Evolutionary conservation across 164 flowering plant genomes (phyloP), one percentile per base, ranked within the genome.

Genomic region (Sedum album): DNA sequence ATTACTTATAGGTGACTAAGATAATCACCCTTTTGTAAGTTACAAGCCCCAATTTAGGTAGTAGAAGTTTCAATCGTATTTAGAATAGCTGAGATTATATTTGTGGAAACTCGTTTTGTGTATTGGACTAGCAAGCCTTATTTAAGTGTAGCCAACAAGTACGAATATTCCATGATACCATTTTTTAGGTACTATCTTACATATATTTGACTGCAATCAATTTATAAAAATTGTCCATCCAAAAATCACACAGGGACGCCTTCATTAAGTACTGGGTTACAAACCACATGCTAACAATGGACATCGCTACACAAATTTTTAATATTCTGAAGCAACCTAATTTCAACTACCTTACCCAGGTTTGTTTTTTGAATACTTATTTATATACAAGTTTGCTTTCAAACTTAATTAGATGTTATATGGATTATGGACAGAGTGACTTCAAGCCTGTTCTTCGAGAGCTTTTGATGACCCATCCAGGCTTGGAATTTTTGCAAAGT

Each of bases 381-480:
- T 13, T 14, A 1, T 10, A 38, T 18, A 13, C 7, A 31, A 44
- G 36, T 70, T 28, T 28, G 13, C 36, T 70, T 26, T 25, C 1
- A n/a, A 17, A 25, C 18, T 36, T 15, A 8, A 7, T n/a, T n/a
- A n/a, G n/a, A 7, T 20, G 2, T 64, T 33, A 5, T 10, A 2
- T 36, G 38, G 11, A n/a, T 42, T 75, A 67, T 38, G n/a, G 73
- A 35, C 73, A 86, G 93, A 87, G 80, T 68, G 93, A 88, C 73
- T 88, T 88, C 62, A 88, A 82, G 72, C 84, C 93, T 68, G 79
- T 85, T 62, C 84, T 88, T 72, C 82, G 81, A 70, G 93, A 88
- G 67, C 87, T 88, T 76, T 82, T 88, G 81, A 80, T 83, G 20
- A 81, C 93, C 72, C 93, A 88, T 77, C 93, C 93, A 21, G 93